Evolutionary conservation across 176 grass and related monocot species (phyloP).

Genomic region (Oryza nivara): DNA sequence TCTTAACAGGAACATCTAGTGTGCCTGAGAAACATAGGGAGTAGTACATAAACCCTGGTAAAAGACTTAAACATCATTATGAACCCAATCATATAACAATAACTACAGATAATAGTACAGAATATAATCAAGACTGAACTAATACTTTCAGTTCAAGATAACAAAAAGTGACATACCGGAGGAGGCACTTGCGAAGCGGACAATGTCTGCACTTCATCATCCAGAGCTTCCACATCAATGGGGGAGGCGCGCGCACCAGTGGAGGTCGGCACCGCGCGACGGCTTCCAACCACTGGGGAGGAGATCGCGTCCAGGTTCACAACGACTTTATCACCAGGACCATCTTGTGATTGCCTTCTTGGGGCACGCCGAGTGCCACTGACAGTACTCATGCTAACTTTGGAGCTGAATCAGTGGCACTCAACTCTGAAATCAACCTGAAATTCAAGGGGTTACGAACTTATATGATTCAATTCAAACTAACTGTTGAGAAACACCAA

Average conservation of each 20-base stretch:
- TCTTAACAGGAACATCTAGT: conserved; percentile 5
- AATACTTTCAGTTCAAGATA: background rate
- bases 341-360: conserved; percentile 34
- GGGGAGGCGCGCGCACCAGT: conserved; percentile 36
- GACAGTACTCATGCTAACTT: conserved; percentile 43
- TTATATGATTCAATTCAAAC: conserved; percentile 2
- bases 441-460: conserved; percentile 9
- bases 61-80: conserved; percentile 5
- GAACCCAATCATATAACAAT: background rate
- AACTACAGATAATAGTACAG: background rate
- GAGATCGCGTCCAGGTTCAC: conserved; percentile 31
- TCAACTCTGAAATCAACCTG: conserved; percentile 33
- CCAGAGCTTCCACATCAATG: conserved; percentile 55
- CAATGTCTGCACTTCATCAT: conserved; percentile 51
- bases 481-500: background rate
- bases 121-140: background rate
- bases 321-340: conserved; percentile 43
- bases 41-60: conserved; percentile 1
- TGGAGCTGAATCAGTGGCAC: background rate
- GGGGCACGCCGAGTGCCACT: conserved; percentile 13
- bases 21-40: background rate
- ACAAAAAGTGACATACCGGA: background rate
- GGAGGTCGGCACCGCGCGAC: background rate
- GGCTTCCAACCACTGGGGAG: conserved; percentile 18
- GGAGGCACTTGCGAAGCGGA: conserved; percentile 50